Conservation (phyloP, 2,329 filamentous ascomycete genomes). For the Phaeosphaeriaceae sp. region DNA sequence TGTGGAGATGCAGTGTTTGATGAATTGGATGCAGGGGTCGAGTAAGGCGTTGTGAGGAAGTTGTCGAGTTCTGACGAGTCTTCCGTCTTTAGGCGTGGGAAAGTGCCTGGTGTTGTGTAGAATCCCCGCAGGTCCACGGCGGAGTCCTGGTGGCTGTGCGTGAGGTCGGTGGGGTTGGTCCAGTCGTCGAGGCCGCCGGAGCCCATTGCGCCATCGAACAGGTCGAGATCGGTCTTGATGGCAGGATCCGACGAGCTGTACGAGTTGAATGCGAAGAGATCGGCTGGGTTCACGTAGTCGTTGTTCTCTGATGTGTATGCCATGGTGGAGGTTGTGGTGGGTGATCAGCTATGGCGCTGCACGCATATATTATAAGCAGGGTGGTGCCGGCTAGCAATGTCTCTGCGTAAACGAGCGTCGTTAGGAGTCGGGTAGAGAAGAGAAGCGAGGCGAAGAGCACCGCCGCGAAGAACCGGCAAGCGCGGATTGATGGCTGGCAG, state of each 20-base stretch:
- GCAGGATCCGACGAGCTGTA: conserved; percentile 12
- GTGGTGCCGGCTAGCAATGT: background rate
- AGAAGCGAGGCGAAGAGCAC: conserved; percentile 3
- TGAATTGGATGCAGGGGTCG: conserved; percentile 32
- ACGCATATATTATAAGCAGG: background rate
- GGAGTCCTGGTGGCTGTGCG: conserved; percentile 30
- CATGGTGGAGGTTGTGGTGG: conserved; percentile 18
- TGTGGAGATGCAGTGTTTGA: conserved; percentile 40
- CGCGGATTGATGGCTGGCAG: conserved; percentile 2
- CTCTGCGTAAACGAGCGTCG: conserved; percentile 6
- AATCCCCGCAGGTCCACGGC: conserved; percentile 30
- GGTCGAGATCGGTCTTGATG: conserved; percentile 19
- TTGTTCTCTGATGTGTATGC: conserved; percentile 19
- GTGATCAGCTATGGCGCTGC: background rate
- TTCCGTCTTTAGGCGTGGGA: conserved; percentile 21
- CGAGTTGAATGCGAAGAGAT: conserved; percentile 19
- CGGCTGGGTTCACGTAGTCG: conserved; percentile 27
- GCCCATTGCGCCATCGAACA: conserved; percentile 13
- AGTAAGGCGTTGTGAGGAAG: conserved; percentile 29
- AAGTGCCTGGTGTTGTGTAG: conserved; percentile 9
- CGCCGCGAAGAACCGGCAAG: conserved; percentile 1
- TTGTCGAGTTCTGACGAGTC: conserved; percentile 16
- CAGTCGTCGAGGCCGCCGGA: conserved; percentile 10
- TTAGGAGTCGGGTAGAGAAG: background rate
- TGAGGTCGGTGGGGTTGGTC: conserved; percentile 14